phyloP scores from a whole-genome alignment of 1,284 basidiomycete genomes.

The Rhodotorula sp. region DNA sequence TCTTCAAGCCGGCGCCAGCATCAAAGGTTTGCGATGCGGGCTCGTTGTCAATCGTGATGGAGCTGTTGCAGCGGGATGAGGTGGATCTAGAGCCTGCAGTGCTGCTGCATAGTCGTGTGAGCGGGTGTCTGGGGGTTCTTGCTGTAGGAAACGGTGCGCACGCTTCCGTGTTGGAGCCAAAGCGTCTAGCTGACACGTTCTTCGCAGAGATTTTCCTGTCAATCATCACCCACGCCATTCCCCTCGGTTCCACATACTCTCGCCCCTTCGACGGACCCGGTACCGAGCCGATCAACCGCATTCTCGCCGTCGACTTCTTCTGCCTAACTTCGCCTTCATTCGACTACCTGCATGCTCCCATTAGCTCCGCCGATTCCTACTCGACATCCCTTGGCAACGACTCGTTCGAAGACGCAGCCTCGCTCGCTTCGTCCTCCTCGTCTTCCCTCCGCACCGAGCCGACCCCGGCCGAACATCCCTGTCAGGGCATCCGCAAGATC shows the following conservation, averaged over 20 bases:
- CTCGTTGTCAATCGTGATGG: slow-evolving; percentile 58
- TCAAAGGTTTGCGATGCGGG: background rate
- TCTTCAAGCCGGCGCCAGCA: slow-evolving; percentile 15
- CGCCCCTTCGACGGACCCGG: slow-evolving; percentile 24
- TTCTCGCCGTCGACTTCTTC: slow-evolving; percentile 53
- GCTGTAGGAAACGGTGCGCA: slow-evolving; percentile 52
- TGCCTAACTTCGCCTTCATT: slow-evolving; percentile 50
- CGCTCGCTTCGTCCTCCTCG: slow-evolving; percentile 38
- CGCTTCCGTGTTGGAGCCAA: no score
- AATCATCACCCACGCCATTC: slow-evolving; percentile 68
- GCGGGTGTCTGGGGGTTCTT: slow-evolving; percentile 63
- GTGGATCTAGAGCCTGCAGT: slow-evolving; percentile 63
- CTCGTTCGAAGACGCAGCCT: background rate
- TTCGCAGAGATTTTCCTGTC: slow-evolving; percentile 71
- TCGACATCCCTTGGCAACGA: background rate
- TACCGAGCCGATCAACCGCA: slow-evolving; percentile 49
- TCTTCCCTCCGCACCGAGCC: slow-evolving; percentile 19
- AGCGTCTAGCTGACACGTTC: background rate
- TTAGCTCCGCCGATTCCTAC: slow-evolving; percentile 18
- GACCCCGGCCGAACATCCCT: slow-evolving; percentile 77
- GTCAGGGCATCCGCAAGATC: slow-evolving; percentile 83
- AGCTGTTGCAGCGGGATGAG: slow-evolving; percentile 70
- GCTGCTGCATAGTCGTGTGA: slow-evolving; percentile 58
- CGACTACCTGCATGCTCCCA: slow-evolving; percentile 25
- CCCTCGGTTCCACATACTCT: slow-evolving; percentile 57